Evolutionary conservation across 805 yeast species (phyloP).

Genomic region (Isabelozyma pseudorhagii): DNA sequence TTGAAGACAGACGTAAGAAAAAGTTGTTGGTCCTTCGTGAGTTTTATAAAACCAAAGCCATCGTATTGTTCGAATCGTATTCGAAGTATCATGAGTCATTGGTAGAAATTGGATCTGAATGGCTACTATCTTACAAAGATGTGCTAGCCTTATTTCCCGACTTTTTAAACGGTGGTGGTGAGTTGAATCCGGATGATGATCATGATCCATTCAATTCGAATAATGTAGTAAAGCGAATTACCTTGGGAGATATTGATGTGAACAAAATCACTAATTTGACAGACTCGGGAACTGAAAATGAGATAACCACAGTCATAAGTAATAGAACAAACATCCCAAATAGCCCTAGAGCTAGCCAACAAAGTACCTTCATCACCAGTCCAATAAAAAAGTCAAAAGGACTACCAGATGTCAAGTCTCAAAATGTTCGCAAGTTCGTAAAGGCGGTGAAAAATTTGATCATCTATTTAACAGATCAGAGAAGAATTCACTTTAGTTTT

Average conservation of each 20-base stretch:
- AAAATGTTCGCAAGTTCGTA: slow-evolving; percentile 21
- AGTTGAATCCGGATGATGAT: neutral
- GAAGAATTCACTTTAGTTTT: slow-evolving; percentile 45
- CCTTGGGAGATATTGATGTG: slow-evolving; percentile 14
- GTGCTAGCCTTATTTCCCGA: slow-evolving; percentile 36
- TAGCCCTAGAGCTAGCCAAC: slow-evolving; percentile 2
- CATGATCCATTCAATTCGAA: neutral
- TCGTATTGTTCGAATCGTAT: slow-evolving; percentile 29
- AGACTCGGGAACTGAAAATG: slow-evolving; percentile 7
- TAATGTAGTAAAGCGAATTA: slow-evolving; percentile 15
- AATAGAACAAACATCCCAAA: slow-evolving; percentile 1
- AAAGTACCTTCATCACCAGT: neutral
- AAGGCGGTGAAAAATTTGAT: slow-evolving; percentile 42
- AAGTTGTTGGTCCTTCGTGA: slow-evolving; percentile 34
- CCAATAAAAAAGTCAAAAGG: neutral
- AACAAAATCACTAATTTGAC: slow-evolving; percentile 5
- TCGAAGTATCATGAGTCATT: slow-evolving; percentile 35
- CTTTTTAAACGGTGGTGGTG: slow-evolving; percentile 22
- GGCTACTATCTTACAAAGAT: slow-evolving; percentile 35
- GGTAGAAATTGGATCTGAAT: slow-evolving; percentile 38
- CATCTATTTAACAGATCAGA: slow-evolving; percentile 49
- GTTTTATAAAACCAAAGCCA: slow-evolving; percentile 30
- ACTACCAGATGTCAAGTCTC: slow-evolving; percentile 12
- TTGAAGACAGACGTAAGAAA: slow-evolving; percentile 13
- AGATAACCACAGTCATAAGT: slow-evolving; percentile 1